These are phyloP conservation scores for Toxoplasma gondii DNA, from an alignment of 169 alveolate species.

Conservation along the genomic window DNA sequence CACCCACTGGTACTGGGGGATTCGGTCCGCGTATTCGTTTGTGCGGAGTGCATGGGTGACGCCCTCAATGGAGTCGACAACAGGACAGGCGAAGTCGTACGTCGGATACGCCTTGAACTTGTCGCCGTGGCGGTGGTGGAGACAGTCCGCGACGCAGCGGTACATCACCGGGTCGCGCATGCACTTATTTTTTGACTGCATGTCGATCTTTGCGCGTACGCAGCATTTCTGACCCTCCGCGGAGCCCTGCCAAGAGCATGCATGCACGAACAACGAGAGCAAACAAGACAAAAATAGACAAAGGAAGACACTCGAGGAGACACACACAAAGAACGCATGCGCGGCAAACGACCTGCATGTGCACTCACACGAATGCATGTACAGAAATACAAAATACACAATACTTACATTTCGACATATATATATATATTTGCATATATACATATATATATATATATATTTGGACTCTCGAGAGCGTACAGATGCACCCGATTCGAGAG, in stretches of 20 bases:
- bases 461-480: background rate
- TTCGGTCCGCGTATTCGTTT: slow-evolving; percentile 97
- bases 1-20: slow-evolving; percentile 95
- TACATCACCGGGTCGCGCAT: slow-evolving; percentile 99
- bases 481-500: too few relatives aligned
- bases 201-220: slow-evolving; percentile 96
- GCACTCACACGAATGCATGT: too few relatives aligned
- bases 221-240: slow-evolving; percentile 92
- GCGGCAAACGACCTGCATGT: background rate
- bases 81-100: slow-evolving; percentile 99
- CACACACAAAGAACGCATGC: slow-evolving; percentile 3
- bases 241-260: slow-evolving; percentile 76
- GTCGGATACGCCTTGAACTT: slow-evolving; percentile 97
- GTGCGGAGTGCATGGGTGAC: slow-evolving; percentile 98
- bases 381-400: background rate
- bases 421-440: background rate
- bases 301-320: background rate
- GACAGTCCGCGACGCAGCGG: slow-evolving; percentile 90
- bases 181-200: slow-evolving; percentile 93
- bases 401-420: background rate
- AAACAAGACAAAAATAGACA: background rate
- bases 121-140: slow-evolving; percentile 94
- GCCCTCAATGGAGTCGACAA: slow-evolving; percentile 95
- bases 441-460: background rate
- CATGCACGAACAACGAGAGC: background rate